Percentiles rank a stretch among this genome's conserved stretches.
These are phyloP conservation scores for Neonectria sp. DNA, from an alignment of 2,329 filamentous ascomycete genomes.

Conservation along the genomic window DNA sequence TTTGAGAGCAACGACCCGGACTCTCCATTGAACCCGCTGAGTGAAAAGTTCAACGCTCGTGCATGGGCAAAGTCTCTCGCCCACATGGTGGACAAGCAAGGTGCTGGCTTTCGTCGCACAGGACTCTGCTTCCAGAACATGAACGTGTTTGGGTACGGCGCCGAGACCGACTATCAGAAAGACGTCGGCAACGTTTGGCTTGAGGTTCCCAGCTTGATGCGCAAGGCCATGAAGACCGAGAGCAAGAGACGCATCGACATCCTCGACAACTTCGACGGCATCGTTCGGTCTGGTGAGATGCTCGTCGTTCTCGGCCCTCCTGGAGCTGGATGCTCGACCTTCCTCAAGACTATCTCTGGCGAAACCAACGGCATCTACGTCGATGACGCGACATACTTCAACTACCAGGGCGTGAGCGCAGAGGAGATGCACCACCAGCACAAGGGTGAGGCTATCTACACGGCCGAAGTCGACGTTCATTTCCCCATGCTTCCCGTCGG, in stretches of 20 bases:
- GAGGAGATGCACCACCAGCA: conserved; percentile 29
- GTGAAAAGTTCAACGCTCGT: conserved; percentile 27
- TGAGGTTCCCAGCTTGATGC: conserved; percentile 13
- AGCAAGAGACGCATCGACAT: conserved; percentile 25
- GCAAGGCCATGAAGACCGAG: conserved; percentile 13
- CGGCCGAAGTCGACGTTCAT: conserved; percentile 27
- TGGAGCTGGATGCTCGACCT: conserved; percentile 24
- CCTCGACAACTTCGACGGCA: conserved; percentile 22
- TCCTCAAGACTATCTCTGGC: conserved; percentile 31
- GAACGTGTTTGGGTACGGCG: conserved; percentile 30
- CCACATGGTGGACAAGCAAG: conserved; percentile 17
- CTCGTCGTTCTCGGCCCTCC: conserved; percentile 28
- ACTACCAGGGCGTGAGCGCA: conserved; percentile 28
- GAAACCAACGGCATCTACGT: conserved; percentile 30
- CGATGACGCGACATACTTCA: conserved; percentile 26
- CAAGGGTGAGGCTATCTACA: conserved; percentile 32
- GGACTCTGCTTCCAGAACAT: conserved; percentile 32
- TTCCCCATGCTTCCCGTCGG: conserved; percentile 31
- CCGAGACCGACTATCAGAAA: conserved; percentile 31
- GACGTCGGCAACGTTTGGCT: conserved; percentile 29
- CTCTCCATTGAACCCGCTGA: conserved; percentile 22
- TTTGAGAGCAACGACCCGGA: conserved; percentile 19
- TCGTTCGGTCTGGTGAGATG: conserved; percentile 24
- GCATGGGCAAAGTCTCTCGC: conserved; percentile 28
- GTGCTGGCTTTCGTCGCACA: conserved; percentile 24